Evolutionary conservation across 2,329 filamentous ascomycete species (phyloP), one percentile per base, ranked within the genome.

Genomic region (Gyromitra esculenta): DNA sequence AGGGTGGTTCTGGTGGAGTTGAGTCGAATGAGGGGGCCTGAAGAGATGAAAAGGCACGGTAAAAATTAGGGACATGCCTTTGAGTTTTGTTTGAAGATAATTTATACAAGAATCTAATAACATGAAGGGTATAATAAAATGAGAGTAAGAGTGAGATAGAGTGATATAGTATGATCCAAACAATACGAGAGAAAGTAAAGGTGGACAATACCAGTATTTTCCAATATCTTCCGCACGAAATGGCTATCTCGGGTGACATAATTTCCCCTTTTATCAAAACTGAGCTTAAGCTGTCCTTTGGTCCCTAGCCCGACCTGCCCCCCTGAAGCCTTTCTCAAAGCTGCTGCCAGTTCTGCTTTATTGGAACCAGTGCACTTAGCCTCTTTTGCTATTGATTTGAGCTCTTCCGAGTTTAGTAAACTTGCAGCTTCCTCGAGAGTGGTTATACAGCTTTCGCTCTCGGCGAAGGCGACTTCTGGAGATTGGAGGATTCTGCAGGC

Each of bases 291-390:
- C 50, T 80, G 76, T 7, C 80, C 80, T 54, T 59, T 62, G 4
- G 73, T 64, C 31, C 73, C 76, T 4, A 81, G 72, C 11, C 78
- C 79, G 9, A 74, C 75, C 50, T 81, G 80, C 39, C 54, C 80
- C 1, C 66, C 73, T 37, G 75, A 79, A 43, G 73, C 77, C 45
- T 69, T 75, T 54, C 74, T 79, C 9, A 81, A 50, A 8, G 76
- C 79, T 15, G 76, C 43, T 54, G 94, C 84, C 6, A 98, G 84
- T 45, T 96, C 94, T 45, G 88, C 86, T 83, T 99, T 99, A 81
- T 92, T 97, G 83, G 92, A 96, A 0, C 95, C 95, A 80, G 92
- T 89, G 0, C 96, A 88, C 80, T 94, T 97, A 2, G 90, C 92
- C 79, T 97, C 93, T 82, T 93, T 97, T 0, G 94, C 92, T 9